Percentiles rank a stretch among this genome's conserved stretches.
Evolutionary conservation across 305 asterid species (phyloP).

Genomic region (Fraxinus angustifolia): DNA sequence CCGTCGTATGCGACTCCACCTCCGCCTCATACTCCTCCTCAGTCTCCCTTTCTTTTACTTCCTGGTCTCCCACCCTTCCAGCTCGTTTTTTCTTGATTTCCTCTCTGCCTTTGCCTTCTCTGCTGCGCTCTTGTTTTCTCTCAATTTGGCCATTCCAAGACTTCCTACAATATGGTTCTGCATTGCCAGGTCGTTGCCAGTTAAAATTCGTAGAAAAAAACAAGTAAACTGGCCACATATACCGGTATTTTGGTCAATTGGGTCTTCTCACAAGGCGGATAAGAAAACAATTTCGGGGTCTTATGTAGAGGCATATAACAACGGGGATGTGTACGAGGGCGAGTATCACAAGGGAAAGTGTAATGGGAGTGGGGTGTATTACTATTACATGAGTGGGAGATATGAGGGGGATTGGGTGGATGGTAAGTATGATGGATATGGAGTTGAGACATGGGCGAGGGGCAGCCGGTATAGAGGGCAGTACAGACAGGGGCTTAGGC

Average conservation of each 20-base stretch:
- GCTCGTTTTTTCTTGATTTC: conserved; percentile 83
- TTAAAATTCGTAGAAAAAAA: conserved; percentile 49
- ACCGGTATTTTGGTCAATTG: conserved; percentile 94
- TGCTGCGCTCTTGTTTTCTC: conserved; percentile 72
- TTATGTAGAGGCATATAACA: conserved; percentile 79
- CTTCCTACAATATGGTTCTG: conserved; percentile 75
- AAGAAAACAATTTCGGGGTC: conserved; percentile 65
- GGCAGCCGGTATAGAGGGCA: conserved; percentile 91
- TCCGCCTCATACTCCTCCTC: conserved; percentile 62
- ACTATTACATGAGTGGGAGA: conserved; percentile 94
- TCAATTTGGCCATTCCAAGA: conserved; percentile 80
- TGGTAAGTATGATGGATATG: conserved; percentile 88
- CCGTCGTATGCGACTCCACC: conserved; percentile 64
- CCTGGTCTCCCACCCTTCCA: conserved; percentile 78
- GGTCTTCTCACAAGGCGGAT: conserved; percentile 58
- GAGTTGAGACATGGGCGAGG: conserved; percentile 90
- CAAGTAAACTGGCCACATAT: conserved; percentile 44
- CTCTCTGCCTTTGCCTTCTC: conserved; percentile 89
- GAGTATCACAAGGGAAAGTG: conserved; percentile 91
- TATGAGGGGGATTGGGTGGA: conserved; percentile 94
- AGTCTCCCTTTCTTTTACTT: conserved; percentile 84
- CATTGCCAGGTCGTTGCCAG: conserved; percentile 70
- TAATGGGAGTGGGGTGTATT: conserved; percentile 92
- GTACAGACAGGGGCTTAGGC: conserved; percentile 85
- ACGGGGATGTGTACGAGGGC: conserved; percentile 95